A percentile compares a stretch with the other conserved stretches of the same genome.
These are phyloP conservation scores for Lathyrus tuberosus DNA, from an alignment of 306 rosid genomes.

Conservation along the genomic window DNA sequence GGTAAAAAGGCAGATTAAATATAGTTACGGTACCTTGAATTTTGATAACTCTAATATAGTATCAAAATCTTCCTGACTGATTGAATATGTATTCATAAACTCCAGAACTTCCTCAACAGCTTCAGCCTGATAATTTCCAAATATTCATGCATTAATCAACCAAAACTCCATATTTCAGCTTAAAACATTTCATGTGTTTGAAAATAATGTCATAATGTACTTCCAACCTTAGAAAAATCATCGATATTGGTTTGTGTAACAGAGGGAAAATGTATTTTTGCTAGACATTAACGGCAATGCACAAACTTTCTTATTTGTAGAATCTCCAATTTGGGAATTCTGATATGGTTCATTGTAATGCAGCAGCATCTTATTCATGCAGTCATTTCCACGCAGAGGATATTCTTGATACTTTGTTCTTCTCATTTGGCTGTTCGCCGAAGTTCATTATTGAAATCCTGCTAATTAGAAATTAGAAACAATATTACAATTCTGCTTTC, in stretches of 20 bases:
- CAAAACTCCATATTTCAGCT: slow-evolving; percentile 23
- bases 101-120: slow-evolving; percentile 84
- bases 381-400: slow-evolving; percentile 37
- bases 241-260: not conserved
- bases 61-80: too few species aligned
- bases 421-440: too few species aligned
- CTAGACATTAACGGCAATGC: too few species aligned
- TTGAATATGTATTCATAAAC: too few species aligned
- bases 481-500: too few species aligned
- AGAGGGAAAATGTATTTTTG: slow-evolving; percentile 9
- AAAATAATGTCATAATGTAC: slow-evolving; percentile 14
- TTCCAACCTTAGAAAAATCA: slow-evolving; percentile 72
- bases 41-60: too few species aligned
- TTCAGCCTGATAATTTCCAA: slow-evolving; percentile 67
- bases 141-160: slow-evolving; percentile 27
- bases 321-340: too few species aligned
- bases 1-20: too few species aligned
- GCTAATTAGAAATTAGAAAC: too few species aligned
- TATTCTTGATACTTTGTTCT: slow-evolving; percentile 41
- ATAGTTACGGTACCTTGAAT: too few species aligned
- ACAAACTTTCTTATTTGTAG: too few species aligned
- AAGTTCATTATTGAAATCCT: too few species aligned
- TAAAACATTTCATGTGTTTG: slow-evolving; percentile 28
- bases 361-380: slow-evolving; percentile 38
- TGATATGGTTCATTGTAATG: slow-evolving; percentile 41